These are phyloP conservation scores for Chrysopogon serrulatus DNA, from an alignment of 176 grass and related monocot species.

Conservation along the genomic window DNA sequence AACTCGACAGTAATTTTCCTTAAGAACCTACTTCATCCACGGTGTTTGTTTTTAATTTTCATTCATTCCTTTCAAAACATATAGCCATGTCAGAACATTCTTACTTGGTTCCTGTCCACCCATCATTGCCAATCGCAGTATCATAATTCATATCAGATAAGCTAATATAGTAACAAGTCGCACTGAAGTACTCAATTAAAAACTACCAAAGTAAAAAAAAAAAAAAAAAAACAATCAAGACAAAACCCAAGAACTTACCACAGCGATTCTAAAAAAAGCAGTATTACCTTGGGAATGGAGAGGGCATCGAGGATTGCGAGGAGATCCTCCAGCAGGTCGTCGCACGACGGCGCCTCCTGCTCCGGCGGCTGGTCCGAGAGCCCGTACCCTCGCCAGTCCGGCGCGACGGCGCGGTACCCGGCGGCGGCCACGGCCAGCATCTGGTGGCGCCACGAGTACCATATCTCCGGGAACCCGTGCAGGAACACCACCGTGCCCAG, in stretches of 20 bases:
- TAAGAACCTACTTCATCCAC: not conserved
- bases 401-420: constrained; percentile 39
- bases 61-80: not conserved
- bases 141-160: too few relatives aligned
- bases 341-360: not conserved
- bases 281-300: not conserved
- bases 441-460: constrained; percentile 49
- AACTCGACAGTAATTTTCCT: not conserved
- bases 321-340: constrained; percentile 30
- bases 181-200: not conserved
- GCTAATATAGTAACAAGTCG: not conserved
- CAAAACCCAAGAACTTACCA: not conserved
- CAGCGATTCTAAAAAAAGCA: not conserved
- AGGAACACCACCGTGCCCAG: constrained; percentile 21
- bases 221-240: too few relatives aligned
- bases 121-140: not conserved
- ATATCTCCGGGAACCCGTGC: constrained; percentile 50
- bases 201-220: not conserved
- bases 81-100: not conserved
- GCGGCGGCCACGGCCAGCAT: constrained; percentile 38
- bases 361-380: constrained; percentile 40
- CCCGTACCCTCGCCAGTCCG: constrained; percentile 43
- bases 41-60: not conserved
- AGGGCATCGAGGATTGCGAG: too few relatives aligned
- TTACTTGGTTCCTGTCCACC: not conserved